Evolutionary conservation across 164 flowering plant species (phyloP).

Genomic region (Echeveria elegans): DNA sequence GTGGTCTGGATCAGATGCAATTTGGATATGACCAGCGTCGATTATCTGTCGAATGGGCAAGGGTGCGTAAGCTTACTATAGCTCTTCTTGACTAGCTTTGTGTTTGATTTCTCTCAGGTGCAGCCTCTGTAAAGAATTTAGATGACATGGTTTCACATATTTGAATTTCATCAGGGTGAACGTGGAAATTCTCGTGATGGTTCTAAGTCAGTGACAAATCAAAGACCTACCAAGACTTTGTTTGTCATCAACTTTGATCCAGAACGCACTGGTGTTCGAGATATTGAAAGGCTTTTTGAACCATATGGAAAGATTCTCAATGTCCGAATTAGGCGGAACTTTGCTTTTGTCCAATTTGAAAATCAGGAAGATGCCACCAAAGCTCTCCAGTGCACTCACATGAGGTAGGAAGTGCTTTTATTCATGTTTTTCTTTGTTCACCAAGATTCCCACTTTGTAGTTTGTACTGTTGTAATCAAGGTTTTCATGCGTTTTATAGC

Average conservation of each 20-base stretch:
- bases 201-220: slow-evolving; percentile 45
- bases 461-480: background rate
- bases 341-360: slow-evolving; percentile 91
- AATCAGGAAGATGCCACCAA: slow-evolving; percentile 87
- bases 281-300: slow-evolving; percentile 77
- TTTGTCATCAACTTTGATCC: slow-evolving; percentile 94
- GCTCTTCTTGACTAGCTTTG: background rate
- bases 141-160: background rate
- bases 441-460: background rate
- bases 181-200: no score
- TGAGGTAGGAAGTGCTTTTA: slow-evolving; percentile 40
- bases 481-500: slow-evolving; percentile 29
- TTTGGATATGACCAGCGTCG: slow-evolving; percentile 75
- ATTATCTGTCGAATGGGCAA: slow-evolving; percentile 91
- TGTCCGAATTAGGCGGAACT: slow-evolving; percentile 78
- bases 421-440: background rate
- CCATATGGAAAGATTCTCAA: slow-evolving; percentile 64
- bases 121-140: background rate
- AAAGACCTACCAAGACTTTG: slow-evolving; percentile 77
- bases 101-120: background rate
- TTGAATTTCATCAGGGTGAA: slow-evolving; percentile 32
- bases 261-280: slow-evolving; percentile 49
- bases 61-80: slow-evolving; percentile 27
- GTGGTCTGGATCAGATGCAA: slow-evolving; percentile 53
- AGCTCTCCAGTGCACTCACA: slow-evolving; percentile 82